Base-by-base conservation (phyloP, 2,329 filamentous ascomycete genomes). In the Lasiodiplodia hormozganensis region DNA sequence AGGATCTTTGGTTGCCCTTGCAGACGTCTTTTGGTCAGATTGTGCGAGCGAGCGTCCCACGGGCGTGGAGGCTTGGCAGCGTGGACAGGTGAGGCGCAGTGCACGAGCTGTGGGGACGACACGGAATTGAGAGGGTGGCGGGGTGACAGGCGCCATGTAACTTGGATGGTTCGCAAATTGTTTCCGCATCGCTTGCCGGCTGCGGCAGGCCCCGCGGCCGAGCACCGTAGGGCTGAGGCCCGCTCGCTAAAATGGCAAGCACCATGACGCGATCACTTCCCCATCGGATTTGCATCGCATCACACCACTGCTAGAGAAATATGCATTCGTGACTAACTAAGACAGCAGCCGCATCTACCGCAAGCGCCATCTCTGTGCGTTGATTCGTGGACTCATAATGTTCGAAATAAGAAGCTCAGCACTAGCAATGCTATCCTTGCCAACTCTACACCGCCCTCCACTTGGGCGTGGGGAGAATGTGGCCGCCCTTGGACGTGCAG, bases 401-500 rank as follows among this genome's bases (percentile, higher is more conserved):
- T 23, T 52, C 28, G 12, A 23, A n/a, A 52, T 18, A 31, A 18
- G 40, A 49, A 49, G 31, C 58, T 51, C 43, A 21, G 23, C 60
- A 49, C 47, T 40, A 58, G 12, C 16, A 31, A 8, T 36, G 25
- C 18, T 38, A 34, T 28, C 18, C 31, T 21, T 12, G 31, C 49
- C 14, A 14, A 21, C 18, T 18, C 47, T 64, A 64, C 8, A 64
- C 47, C 60, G 28, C 47, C 11, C 60, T 51, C 28, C 34, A 64
- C 31, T 51, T 64, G 43, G 47, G 47, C 14, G 18, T 14, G 43
- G 60, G 47, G 1, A 47, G n/a, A 23, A 60, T 74, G 66, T 79
- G 76, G 1, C 79, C 79, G 40, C 79, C 79, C 12, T 71, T 60
- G 14, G 70, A 71, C 69, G 75, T 77, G 72, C 76, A 82, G 28